Evolutionary conservation across 1,284 basidiomycete genomes (phyloP), one percentile per base, ranked within the genome.

Genomic region (Cystobasidium sp.): DNA sequence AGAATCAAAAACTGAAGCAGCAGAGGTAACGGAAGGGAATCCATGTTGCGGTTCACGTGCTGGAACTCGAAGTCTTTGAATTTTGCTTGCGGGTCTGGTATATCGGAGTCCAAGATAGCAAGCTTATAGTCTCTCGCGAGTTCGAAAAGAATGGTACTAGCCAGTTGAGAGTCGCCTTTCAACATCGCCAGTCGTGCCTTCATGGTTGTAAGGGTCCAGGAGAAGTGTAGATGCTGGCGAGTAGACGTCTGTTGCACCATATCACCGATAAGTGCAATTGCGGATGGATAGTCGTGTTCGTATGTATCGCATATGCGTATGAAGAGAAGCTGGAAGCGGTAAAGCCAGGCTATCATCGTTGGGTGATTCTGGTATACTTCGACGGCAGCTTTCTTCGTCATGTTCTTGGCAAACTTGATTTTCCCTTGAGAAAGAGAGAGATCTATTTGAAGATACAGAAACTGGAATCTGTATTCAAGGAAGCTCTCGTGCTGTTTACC

Each of bases 1-100:
- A 73, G 41, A 44, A 73, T 43, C 18, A 73, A 52, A 41, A 73
- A 73, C 7, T 73, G 70, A 6, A 66, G 20, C 31, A 73, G n/a
- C 18, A 73, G 18, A 10, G 63, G 20, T 20, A 37, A 53, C 6
- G 70, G 70, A 5, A 73, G 43, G 10, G 46, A 10, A 43, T 43
- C 37, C 52, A 68, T 43, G 8, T 24, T 24, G n/a, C 53, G 62
- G 58, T 65, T 24, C 6, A n/a, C 49, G 41, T 73, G 61, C 14
- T 12, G 49, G 16, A 43, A 22, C 18, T 43, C 51, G 22, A 65
- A 56, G 6, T 44, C n/a, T 5, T 56, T 46, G 9, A 51, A 22
- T 22, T 56, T 66, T 6, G 39, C 46, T 6, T 49, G 46, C 20
- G 16, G 37, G 9, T 71, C 59, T 51, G 9, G 24, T 41, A 58